These are phyloP conservation scores for Mortierella sp. DNA, from an alignment of 371 early-diverging fungal genomes.

Conservation along the genomic window DNA sequence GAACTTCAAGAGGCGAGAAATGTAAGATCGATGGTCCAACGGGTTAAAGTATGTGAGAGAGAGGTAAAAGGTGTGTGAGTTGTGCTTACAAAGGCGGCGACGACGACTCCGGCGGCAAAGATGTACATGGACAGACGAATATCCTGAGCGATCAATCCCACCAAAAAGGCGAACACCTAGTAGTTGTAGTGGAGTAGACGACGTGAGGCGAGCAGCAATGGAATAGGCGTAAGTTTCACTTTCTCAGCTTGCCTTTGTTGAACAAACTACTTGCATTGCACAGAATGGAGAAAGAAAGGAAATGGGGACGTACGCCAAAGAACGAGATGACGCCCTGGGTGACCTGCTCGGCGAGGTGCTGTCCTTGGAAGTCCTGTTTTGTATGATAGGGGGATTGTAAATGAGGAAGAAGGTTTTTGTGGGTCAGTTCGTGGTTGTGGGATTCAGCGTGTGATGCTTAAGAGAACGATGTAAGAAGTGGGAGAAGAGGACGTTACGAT, in stretches of 20 bases:
- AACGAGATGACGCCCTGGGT: slow-evolving; percentile 50
- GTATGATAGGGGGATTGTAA: background rate
- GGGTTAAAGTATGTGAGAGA: background rate
- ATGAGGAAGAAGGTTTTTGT: background rate
- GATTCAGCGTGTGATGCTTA: background rate
- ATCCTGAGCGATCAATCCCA: slow-evolving; percentile 43
- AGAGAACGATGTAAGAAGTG: background rate
- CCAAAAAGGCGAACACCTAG: slow-evolving; percentile 48
- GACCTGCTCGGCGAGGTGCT: slow-evolving; percentile 42
- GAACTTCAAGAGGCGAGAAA: background rate
- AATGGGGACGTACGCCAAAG: slow-evolving; percentile 36
- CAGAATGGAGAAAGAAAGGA: background rate
- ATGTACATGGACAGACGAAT: slow-evolving; percentile 40
- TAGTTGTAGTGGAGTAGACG: background rate
- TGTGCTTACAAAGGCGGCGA: slow-evolving; percentile 30
- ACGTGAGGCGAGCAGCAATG: background rate
- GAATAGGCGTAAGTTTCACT: background rate
- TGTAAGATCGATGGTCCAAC: background rate
- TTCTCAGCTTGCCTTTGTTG: background rate
- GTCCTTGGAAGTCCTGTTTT: slow-evolving; percentile 50
- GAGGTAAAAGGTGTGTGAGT: background rate
- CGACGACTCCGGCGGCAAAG: slow-evolving; percentile 40
- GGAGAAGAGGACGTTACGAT: slow-evolving; percentile 26
- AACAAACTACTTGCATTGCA: background rate
- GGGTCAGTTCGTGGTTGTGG: background rate